Percentiles rank a stretch among this genome's conserved stretches.
phyloP scores from a whole-genome alignment of 2,329 filamentous ascomycete genomes.

The Hypoxylon sp. region DNA sequence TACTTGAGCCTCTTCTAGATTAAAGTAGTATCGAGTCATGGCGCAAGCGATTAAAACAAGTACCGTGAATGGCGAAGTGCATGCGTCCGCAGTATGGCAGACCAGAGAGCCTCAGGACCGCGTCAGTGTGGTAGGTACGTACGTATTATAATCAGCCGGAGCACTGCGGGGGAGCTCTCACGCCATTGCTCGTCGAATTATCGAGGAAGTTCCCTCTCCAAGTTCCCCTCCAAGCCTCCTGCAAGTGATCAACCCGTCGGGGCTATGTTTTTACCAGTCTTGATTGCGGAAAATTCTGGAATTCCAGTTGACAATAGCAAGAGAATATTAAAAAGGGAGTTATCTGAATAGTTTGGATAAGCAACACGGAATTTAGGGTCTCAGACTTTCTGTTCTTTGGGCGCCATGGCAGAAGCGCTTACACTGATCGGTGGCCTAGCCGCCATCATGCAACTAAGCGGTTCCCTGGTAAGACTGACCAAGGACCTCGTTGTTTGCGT shows the following conservation, averaged over 20 bases:
- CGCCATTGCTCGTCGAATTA: conserved; percentile 35
- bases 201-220: conserved; percentile 22
- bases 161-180: conserved; percentile 37
- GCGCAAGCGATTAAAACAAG: conserved; percentile 1
- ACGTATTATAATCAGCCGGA: conserved; percentile 17
- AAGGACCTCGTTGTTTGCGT: conserved; percentile 30
- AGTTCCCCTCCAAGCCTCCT: conserved; percentile 23
- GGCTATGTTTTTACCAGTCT: conserved; percentile 28
- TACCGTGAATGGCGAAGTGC: conserved; percentile 27
- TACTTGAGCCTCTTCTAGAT: conserved; percentile 22
- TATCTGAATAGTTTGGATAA: not conserved
- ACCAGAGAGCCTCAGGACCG: conserved; percentile 26
- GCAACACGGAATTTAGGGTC: not conserved
- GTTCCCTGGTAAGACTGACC: conserved; percentile 32
- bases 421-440: conserved; percentile 39
- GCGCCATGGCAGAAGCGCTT: conserved; percentile 39
- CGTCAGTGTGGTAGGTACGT: not conserved
- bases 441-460: conserved; percentile 43
- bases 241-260: not conserved
- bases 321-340: conserved; percentile 9
- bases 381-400: not conserved
- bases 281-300: conserved; percentile 9
- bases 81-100: conserved; percentile 20
- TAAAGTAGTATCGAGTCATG: conserved; percentile 10
- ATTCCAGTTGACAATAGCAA: conserved; percentile 8